These are phyloP conservation scores for Hyphopichia fennica DNA, from an alignment of 1,139 yeast genomes.

Conservation along the genomic window DNA sequence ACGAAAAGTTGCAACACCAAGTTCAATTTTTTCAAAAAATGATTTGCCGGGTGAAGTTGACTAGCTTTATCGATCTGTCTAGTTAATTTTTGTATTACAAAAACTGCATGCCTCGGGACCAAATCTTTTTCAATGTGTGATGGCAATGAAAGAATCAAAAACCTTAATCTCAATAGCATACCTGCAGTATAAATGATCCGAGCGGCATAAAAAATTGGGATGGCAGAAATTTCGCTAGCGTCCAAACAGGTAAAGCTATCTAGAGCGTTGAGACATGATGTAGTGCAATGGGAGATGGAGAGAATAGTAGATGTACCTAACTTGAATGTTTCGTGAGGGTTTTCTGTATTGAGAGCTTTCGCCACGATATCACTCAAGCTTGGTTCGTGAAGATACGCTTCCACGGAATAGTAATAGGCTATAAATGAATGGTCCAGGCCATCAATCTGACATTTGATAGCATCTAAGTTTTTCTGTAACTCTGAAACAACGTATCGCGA, in stretches of 20 bases:
- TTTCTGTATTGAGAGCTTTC: constrained; percentile 10
- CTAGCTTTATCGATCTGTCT: constrained; percentile 39
- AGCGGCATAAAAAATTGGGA: constrained; percentile 65
- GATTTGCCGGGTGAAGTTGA: constrained; percentile 44
- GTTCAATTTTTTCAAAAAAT: constrained; percentile 51
- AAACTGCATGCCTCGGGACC: constrained; percentile 51
- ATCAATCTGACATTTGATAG: constrained; percentile 36
- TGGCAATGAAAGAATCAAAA: constrained; percentile 55
- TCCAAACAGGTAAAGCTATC: constrained; percentile 47
- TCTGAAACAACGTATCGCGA: constrained; percentile 37
- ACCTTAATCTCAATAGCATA: constrained; percentile 59
- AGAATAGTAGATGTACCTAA: constrained; percentile 30
- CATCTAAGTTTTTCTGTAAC: constrained; percentile 41
- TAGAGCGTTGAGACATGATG: constrained; percentile 54
- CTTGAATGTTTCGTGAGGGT: constrained; percentile 11
- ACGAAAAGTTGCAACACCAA: constrained; percentile 57
- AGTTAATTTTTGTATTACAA: constrained; percentile 43
- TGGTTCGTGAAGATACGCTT: constrained; percentile 73
- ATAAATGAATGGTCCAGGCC: constrained; percentile 40
- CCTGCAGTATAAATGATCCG: constrained; percentile 71
- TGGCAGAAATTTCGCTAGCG: constrained; percentile 45
- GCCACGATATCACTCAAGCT: constrained; percentile 32
- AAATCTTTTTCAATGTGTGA: constrained; percentile 47
- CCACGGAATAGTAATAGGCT: constrained; percentile 63
- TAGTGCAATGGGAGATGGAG: constrained; percentile 52